phyloP scores from a whole-genome alignment of 805 yeast species.

The Starmerella vitae region DNA sequence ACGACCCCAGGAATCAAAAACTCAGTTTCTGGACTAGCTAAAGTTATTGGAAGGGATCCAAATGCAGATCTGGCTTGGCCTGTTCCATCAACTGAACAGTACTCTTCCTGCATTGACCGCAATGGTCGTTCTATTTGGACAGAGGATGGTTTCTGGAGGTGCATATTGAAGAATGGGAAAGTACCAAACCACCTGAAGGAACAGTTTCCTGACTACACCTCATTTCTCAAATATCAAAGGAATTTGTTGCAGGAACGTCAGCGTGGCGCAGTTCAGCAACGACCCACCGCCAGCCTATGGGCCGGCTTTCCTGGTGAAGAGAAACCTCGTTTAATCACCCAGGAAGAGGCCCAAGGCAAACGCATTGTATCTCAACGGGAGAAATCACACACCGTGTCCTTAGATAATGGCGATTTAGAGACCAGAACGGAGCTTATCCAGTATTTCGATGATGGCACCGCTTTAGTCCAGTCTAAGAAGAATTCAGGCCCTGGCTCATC shows the following conservation, averaged over 20 bases:
- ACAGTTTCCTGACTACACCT: slow-evolving; percentile 47
- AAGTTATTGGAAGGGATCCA: neutral
- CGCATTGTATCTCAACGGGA: slow-evolving; percentile 20
- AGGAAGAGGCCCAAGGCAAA: slow-evolving; percentile 25
- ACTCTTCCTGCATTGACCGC: slow-evolving; percentile 46
- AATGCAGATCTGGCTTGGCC: slow-evolving; percentile 31
- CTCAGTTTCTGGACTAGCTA: neutral
- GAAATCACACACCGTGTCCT: slow-evolving; percentile 21
- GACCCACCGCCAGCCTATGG: neutral
- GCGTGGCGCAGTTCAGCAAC: slow-evolving; percentile 1
- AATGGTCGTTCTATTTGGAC: slow-evolving; percentile 77
- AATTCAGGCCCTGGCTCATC: slow-evolving; percentile 4
- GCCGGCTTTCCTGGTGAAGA: slow-evolving; percentile 12
- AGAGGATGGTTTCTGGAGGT: slow-evolving; percentile 74
- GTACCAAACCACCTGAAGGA: slow-evolving; percentile 12
- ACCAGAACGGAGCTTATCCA: slow-evolving; percentile 24
- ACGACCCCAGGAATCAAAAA: too few relatives aligned
- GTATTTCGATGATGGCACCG: slow-evolving; percentile 26
- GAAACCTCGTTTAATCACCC: slow-evolving; percentile 17
- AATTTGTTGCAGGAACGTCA: slow-evolving; percentile 4
- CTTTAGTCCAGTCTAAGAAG: slow-evolving; percentile 12
- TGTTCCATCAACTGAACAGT: slow-evolving; percentile 43
- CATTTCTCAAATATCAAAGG: slow-evolving; percentile 38
- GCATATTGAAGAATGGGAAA: slow-evolving; percentile 39
- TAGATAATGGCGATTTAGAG: slow-evolving; percentile 24